These are phyloP conservation scores for Hymenoscyphus repandus DNA, from an alignment of 2,329 filamentous ascomycete species.

Conservation along the genomic window DNA sequence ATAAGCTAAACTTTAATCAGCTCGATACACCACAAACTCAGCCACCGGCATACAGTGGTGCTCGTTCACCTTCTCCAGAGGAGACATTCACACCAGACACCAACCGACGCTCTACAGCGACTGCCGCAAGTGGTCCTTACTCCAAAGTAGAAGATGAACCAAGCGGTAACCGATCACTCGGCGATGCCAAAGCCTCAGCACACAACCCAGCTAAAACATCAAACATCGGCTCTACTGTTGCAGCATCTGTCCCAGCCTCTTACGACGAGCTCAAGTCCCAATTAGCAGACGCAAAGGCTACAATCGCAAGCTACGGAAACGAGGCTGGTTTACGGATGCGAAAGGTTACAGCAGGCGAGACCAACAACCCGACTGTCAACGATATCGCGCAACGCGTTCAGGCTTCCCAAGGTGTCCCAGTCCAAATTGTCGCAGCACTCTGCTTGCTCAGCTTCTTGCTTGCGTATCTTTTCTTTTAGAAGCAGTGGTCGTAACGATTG, in stretches of 20 bases:
- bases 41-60: constrained; percentile 41
- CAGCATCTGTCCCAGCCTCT: constrained; percentile 31
- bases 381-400: constrained; percentile 48
- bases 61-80: constrained; percentile 47
- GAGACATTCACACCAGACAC: constrained; percentile 28
- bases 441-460: constrained; percentile 89
- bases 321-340: constrained; percentile 74
- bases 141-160: constrained; percentile 28
- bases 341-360: constrained; percentile 57
- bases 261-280: constrained; percentile 65
- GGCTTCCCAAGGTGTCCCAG: constrained; percentile 64
- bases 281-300: constrained; percentile 68
- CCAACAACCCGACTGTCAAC: constrained; percentile 40
- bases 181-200: constrained; percentile 32
- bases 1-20: constrained; percentile 1
- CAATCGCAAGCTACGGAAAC: constrained; percentile 63
- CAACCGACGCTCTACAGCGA: constrained; percentile 21
- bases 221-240: constrained; percentile 43
- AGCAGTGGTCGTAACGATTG: no score
- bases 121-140: constrained; percentile 14
- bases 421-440: constrained; percentile 76
- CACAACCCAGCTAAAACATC: constrained; percentile 18
- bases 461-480: constrained; percentile 93
- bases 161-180: constrained; percentile 34
- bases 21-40: constrained; percentile 21